Base-by-base conservation (phyloP, 495 filamentous ascomycete genomes). In the Polyplosphaeria fusca region DNA sequence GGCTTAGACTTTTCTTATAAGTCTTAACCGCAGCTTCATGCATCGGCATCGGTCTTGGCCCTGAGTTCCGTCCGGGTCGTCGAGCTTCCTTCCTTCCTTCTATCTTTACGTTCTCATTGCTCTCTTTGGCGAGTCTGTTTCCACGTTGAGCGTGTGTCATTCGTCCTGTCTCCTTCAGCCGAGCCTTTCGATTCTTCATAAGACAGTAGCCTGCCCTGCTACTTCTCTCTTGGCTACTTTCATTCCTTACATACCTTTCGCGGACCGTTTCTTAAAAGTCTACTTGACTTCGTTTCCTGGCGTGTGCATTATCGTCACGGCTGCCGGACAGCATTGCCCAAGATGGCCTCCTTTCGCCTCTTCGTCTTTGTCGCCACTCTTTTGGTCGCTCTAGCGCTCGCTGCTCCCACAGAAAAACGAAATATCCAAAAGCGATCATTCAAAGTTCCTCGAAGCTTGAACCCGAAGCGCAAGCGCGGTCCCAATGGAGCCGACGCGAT, bases 281-380 rank as follows among this genome's bases (percentile, higher is more conserved):
- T 43, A 54, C 23, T 48, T 60, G 28, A 55, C 40, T 51, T 64
- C 61, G 26, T 60, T 58, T 42, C 39, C 20, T 42, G 39, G 55
- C 55, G 7, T 5, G 12, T 41, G 18, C 26, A 4, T 40, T 51
- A 51, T 55, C 45, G 43, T 60, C 58, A 40, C 40, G 38, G 55
- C 61, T 64, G 61, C 61, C 61, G 61, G 61, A 47, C 61, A 64
- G 61, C 61, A 60, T 55, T 55, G 28, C 22, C 30, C 57, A 61
- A 48, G 32, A 65, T 65, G 62, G 14, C 56, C 23, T 48, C 58
- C 23, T 23, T 61, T 9, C 62, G 62, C 39, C 43, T 65, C 41
- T n/a, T n/a, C n/a, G 24, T 58, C 43, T 56, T 65, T 20, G 37
- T 65, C 35, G 45, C 54, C 46, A 40, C 58, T 61, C 37, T 61